These are phyloP conservation scores for Chaetomiaceae sp. DNA, from an alignment of 2,329 filamentous ascomycete species.

Conservation along the genomic window DNA sequence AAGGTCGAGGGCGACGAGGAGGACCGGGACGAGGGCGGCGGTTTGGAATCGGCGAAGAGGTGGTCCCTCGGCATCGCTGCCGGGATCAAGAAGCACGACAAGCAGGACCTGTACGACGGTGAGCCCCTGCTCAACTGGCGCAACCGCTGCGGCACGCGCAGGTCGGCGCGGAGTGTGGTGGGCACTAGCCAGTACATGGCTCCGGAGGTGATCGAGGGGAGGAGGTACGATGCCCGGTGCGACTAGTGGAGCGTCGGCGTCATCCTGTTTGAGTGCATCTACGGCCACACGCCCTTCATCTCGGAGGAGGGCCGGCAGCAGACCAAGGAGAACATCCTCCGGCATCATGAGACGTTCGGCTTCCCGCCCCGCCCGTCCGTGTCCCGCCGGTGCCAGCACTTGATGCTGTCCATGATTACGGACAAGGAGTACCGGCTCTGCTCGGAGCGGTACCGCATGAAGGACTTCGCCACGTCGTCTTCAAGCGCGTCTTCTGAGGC, in stretches of 20 bases:
- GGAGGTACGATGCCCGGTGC: constrained; percentile 84
- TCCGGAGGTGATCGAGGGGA: constrained; percentile 80
- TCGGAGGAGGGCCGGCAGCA: constrained; percentile 70
- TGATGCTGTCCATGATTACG: constrained; percentile 68
- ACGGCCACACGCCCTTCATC: constrained; percentile 86
- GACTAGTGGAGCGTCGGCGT: constrained; percentile 97
- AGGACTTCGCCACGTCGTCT: constrained; percentile 42
- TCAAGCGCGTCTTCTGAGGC: background rate
- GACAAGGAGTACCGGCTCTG: constrained; percentile 74
- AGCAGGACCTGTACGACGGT: constrained; percentile 29
- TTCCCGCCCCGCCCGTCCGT: constrained; percentile 67
- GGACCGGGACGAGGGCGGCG: constrained; percentile 55
- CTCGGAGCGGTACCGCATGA: constrained; percentile 66
- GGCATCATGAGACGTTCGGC: constrained; percentile 63
- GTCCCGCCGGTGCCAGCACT: constrained; percentile 67
- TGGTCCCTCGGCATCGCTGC: constrained; percentile 41
- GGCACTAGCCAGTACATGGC: constrained; percentile 99
- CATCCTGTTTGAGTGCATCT: constrained; percentile 91
- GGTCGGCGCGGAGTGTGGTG: constrained; percentile 78
- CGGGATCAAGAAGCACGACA: constrained; percentile 37
- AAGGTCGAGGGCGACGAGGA: constrained; percentile 67
- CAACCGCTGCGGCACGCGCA: constrained; percentile 63
- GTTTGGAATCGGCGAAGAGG: constrained; percentile 33
- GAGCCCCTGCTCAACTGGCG: constrained; percentile 65
- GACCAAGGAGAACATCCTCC: constrained; percentile 81